phyloP scores from a whole-genome alignment of 1,284 basidiomycete species.

The Mycosarcoma maydis region DNA sequence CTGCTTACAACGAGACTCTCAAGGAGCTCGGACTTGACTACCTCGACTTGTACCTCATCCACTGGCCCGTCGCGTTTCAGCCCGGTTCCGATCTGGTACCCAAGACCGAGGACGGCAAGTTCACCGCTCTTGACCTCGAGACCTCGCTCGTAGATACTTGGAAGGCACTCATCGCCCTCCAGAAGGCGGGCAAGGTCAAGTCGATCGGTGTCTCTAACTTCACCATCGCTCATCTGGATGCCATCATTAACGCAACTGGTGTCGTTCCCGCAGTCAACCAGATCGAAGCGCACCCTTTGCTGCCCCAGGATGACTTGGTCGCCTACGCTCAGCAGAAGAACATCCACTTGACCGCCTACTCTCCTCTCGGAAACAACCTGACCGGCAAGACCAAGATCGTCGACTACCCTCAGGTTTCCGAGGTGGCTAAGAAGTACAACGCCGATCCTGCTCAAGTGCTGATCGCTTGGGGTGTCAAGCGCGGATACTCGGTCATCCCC shows the following conservation, averaged over 20 bases:
- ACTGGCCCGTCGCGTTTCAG: conserved; percentile 78
- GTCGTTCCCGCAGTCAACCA: conserved; percentile 83
- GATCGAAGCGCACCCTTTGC: conserved; percentile 80
- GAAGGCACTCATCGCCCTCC: conserved; percentile 78
- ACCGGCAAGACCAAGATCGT: conserved; percentile 55
- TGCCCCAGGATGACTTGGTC: conserved; percentile 63
- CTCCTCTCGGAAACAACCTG: conserved; percentile 68
- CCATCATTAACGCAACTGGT: conserved; percentile 78
- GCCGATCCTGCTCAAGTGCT: conserved; percentile 66
- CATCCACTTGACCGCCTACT: conserved; percentile 68
- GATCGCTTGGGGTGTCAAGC: conserved; percentile 68
- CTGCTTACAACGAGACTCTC: conserved; percentile 68
- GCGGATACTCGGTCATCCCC: conserved; percentile 67
- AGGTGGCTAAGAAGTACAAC: conserved; percentile 65
- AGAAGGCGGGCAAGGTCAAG: conserved; percentile 66
- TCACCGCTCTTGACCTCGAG: conserved; percentile 73
- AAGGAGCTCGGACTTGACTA: conserved; percentile 67
- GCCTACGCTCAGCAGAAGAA: conserved; percentile 54
- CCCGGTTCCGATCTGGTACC: conserved; percentile 69
- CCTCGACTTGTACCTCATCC: conserved; percentile 74
- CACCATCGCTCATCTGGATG: conserved; percentile 75
- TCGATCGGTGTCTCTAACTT: conserved; percentile 80
- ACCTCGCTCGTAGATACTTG: conserved; percentile 79
- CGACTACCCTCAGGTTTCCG: conserved; percentile 63
- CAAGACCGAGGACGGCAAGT: conserved; percentile 69